phyloP scores from a whole-genome alignment of 495 filamentous ascomycete genomes.

The Tuber magnatum region DNA sequence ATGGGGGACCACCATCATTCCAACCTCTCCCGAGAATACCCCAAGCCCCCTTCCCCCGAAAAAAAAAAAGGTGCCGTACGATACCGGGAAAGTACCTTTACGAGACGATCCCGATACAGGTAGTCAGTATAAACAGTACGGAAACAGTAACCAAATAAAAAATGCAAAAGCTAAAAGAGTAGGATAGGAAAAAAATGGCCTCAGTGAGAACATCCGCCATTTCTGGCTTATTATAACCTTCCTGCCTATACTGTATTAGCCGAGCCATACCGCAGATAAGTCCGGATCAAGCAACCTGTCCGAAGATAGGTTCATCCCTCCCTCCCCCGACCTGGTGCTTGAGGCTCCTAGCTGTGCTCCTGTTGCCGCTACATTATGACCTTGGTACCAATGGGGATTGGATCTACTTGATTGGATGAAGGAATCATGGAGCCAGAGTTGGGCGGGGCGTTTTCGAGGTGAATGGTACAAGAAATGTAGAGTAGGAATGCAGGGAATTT shows the following conservation, averaged over 20 bases:
- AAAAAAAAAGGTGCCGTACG: background rate
- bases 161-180: background rate
- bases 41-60: background rate
- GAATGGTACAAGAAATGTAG: background rate
- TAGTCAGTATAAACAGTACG: background rate
- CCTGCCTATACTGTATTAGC: background rate
- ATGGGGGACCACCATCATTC: background rate
- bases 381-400: background rate
- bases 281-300: slow-evolving; percentile 18
- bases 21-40: background rate
- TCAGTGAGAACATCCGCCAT: background rate
- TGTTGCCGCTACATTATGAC: background rate
- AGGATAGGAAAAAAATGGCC: background rate
- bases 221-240: background rate
- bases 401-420: background rate
- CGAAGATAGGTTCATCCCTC: slow-evolving; percentile 13
- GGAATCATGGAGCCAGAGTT: background rate
- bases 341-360: background rate
- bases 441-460: background rate
- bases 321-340: background rate
- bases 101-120: background rate
- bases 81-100: background rate
- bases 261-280: background rate
- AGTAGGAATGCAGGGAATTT: background rate
- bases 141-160: background rate